Percentiles rank a stretch among this genome's conserved stretches.
These are phyloP conservation scores for Alloteropsis semialata DNA, from an alignment of 176 grass and related monocot genomes.

Conservation along the genomic window DNA sequence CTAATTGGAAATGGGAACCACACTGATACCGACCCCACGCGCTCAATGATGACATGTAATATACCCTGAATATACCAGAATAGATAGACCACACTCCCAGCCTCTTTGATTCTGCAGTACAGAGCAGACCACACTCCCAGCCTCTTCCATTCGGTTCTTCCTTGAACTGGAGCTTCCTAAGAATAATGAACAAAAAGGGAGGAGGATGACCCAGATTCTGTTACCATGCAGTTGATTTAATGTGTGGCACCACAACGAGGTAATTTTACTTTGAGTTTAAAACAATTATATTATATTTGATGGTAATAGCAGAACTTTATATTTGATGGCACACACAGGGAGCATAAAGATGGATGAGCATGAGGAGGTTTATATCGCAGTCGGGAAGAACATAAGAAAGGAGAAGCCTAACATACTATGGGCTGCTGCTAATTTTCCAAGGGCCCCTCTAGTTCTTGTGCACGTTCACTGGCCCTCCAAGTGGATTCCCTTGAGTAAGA, in stretches of 20 bases:
- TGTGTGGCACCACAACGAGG: slow-evolving; percentile 6
- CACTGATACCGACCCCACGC: neutral
- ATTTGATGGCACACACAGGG: slow-evolving; percentile 3
- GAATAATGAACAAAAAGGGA: neutral
- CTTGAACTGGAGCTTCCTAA: slow-evolving; percentile 6
- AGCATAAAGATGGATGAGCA: slow-evolving; percentile 23
- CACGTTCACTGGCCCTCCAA: slow-evolving; percentile 58
- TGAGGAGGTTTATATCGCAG: slow-evolving; percentile 35
- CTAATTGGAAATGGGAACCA: neutral
- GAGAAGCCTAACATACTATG: slow-evolving; percentile 45
- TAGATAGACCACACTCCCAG: too few species aligned
- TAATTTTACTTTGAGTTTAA: neutral
- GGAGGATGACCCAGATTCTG: neutral
- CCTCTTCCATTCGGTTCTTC: neutral
- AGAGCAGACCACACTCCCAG: neutral
- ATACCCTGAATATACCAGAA: too few species aligned
- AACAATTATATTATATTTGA: too few species aligned
- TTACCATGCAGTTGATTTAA: neutral
- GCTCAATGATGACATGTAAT: neutral
- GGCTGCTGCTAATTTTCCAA: slow-evolving; percentile 37
- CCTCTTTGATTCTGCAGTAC: too few species aligned
- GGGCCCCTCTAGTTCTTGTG: slow-evolving; percentile 37
- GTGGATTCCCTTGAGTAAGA: slow-evolving; percentile 54
- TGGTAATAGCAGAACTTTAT: neutral
- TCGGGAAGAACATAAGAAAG: slow-evolving; percentile 34